Evolutionary conservation across 2,329 filamentous ascomycete species (phyloP).

Genomic region (Nigrospora osmanthi): DNA sequence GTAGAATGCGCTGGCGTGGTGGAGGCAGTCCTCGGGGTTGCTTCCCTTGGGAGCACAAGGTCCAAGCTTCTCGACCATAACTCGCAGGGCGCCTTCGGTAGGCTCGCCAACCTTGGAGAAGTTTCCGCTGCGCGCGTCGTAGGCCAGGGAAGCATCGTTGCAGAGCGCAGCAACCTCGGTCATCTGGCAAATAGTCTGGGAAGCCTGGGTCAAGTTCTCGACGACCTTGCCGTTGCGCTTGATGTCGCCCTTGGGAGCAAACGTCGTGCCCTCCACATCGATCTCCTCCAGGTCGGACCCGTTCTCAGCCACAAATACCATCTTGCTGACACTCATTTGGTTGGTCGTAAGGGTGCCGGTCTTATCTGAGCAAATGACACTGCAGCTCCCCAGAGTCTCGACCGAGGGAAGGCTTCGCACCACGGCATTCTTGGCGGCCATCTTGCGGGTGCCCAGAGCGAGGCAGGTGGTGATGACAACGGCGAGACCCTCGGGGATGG

Average conservation of each 20-base stretch:
- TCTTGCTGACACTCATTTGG: constrained; percentile 96
- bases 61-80: constrained; percentile 89
- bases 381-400: constrained; percentile 97
- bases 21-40: constrained; percentile 56
- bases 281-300: constrained; percentile 75
- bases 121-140: constrained; percentile 65
- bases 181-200: constrained; percentile 74
- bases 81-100: constrained; percentile 87
- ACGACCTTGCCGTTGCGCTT: constrained; percentile 60
- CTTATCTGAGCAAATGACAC: constrained; percentile 99
- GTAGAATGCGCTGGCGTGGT: constrained; percentile 79
- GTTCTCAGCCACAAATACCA: constrained; percentile 72
- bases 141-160: constrained; percentile 79
- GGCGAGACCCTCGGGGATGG: constrained; percentile 93
- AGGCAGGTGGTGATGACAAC: constrained; percentile 99
- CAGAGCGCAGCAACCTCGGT: constrained; percentile 67
- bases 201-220: constrained; percentile 60
- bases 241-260: constrained; percentile 74
- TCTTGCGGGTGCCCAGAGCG: constrained; percentile 91
- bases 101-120: constrained; percentile 88
- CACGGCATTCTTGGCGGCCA: constrained; percentile 97
- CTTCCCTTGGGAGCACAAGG: constrained; percentile 57
- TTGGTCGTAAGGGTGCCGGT: constrained; percentile 97
- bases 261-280: constrained; percentile 87
- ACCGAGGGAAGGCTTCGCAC: constrained; percentile 94